A percentile compares a stretch with the other conserved stretches of the same genome.
Evolutionary conservation across 495 filamentous ascomycete genomes (phyloP).

Genomic region (Diplogelasinospora grovesii): DNA sequence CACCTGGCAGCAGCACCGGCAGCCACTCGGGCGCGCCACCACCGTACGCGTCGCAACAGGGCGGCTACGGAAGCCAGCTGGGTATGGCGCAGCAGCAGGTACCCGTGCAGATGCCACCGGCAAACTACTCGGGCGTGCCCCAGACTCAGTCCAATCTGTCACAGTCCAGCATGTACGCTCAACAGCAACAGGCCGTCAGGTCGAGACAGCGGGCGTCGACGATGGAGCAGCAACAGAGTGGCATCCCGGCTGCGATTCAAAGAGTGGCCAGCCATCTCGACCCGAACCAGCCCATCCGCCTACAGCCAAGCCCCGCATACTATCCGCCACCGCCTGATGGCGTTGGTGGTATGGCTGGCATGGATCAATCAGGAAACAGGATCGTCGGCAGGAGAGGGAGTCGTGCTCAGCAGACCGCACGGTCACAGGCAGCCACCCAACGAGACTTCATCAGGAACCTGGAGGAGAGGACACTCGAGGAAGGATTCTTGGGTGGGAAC

Average conservation of each 20-base stretch:
- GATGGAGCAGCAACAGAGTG: conserved; percentile 86
- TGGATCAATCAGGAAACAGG: conserved; percentile 52
- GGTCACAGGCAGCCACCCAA: conserved; percentile 60
- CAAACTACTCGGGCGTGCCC: conserved; percentile 52
- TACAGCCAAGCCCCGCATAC: conserved; percentile 95
- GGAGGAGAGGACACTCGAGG: conserved; percentile 88
- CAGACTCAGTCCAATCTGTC: too few relatives aligned
- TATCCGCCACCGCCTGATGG: conserved; percentile 94
- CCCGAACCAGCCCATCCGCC: conserved; percentile 84
- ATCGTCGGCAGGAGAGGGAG: conserved; percentile 67
- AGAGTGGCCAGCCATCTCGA: conserved; percentile 96
- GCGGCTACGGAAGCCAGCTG: conserved; percentile 65
- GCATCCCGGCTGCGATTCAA: conserved; percentile 88
- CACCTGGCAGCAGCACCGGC: conserved; percentile 53
- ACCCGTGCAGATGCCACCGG: conserved; percentile 60
- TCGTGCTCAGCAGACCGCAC: conserved; percentile 55
- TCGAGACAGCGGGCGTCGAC: conserved; percentile 83
- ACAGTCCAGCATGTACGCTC: conserved; percentile 72
- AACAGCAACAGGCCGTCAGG: conserved; percentile 58
- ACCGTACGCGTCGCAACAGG: conserved; percentile 68
- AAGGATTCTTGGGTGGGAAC: conserved; percentile 54
- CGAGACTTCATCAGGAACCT: conserved; percentile 89
- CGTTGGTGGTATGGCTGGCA: conserved; percentile 61
- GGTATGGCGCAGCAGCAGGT: conserved; percentile 60
- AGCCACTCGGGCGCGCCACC: conserved; percentile 66